Percentiles rank a stretch among this genome's conserved stretches.
Evolutionary conservation across 306 rosid genomes (phyloP).

Genomic region (Ziziphus jujuba): DNA sequence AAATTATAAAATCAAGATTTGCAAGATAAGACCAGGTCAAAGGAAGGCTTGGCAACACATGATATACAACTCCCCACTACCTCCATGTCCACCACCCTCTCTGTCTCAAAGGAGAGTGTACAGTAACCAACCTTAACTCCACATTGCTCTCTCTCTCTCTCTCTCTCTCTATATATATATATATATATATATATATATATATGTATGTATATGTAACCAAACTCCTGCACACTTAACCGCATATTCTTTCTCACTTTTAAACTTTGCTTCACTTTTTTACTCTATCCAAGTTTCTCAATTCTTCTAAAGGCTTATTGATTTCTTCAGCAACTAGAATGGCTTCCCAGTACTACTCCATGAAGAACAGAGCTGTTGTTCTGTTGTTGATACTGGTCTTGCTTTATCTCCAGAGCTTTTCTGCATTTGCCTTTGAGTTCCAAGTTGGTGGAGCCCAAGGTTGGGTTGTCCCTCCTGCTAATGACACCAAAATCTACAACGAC

Average conservation of each 20-base stretch:
- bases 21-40: not conserved
- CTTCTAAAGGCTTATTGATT: not conserved
- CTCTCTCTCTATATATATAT: too few relatives aligned
- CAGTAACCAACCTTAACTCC: constrained; percentile 4
- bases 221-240: not conserved
- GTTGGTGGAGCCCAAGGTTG: constrained; percentile 75
- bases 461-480: constrained; percentile 70
- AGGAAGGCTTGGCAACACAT: not conserved
- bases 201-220: constrained; percentile 6
- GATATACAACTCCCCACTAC: constrained; percentile 18
- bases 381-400: constrained; percentile 1
- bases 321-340: constrained; percentile 5
- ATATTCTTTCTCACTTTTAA: not conserved
- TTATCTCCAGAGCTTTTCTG: constrained; percentile 20
- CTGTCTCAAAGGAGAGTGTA: too few relatives aligned
- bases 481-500: constrained; percentile 55
- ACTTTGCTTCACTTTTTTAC: too few relatives aligned
- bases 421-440: constrained; percentile 56
- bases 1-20: not conserved
- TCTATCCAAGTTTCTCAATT: not conserved
- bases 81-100: not conserved
- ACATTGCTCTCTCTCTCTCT: not conserved
- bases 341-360: constrained; percentile 5
- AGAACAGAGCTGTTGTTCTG: not conserved
- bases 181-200: too few relatives aligned